Evolutionary conservation across 2,329 filamentous ascomycete genomes (phyloP).

Genomic region (Aureobasidium sp.): DNA sequence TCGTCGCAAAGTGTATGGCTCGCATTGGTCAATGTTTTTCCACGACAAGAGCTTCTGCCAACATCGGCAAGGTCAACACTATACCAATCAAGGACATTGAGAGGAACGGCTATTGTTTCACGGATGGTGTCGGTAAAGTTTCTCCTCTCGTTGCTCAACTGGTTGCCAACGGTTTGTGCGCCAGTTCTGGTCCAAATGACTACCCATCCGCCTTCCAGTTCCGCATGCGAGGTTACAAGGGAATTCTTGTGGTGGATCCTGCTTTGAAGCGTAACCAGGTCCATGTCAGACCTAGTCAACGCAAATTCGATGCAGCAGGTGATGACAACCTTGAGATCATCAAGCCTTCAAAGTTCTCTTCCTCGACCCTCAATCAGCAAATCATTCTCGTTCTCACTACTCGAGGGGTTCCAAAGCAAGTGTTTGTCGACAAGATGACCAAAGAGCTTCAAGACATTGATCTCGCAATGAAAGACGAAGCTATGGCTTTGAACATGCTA

Average conservation of each 20-base stretch:
- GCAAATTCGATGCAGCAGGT: conserved; percentile 69
- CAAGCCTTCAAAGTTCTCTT: conserved; percentile 64
- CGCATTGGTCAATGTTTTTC: conserved; percentile 93
- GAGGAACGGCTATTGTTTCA: conserved; percentile 70
- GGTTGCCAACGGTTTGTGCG: conserved; percentile 59
- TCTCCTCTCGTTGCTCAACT: conserved; percentile 66
- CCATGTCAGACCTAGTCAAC: conserved; percentile 72
- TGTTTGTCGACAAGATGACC: conserved; percentile 60
- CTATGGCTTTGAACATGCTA: conserved; percentile 58
- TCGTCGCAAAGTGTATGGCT: conserved; percentile 83
- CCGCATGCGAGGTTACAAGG: conserved; percentile 85
- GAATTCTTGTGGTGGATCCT: conserved; percentile 69
- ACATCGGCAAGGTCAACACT: conserved; percentile 25
- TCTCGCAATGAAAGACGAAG: conserved; percentile 56
- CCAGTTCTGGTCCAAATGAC: conserved; percentile 42
- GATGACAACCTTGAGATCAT: conserved; percentile 71
- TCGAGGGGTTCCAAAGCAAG: conserved; percentile 58
- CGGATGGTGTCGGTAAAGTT: conserved; percentile 91
- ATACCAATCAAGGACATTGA: conserved; percentile 49
- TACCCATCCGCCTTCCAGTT: conserved; percentile 84
- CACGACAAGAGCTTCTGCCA: conserved; percentile 66
- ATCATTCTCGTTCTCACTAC: conserved; percentile 76
- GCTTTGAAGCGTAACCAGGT: conserved; percentile 50
- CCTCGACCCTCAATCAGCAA: conserved; percentile 79
- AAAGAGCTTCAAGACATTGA: conserved; percentile 61